phyloP scores from a whole-genome alignment of 2,329 filamentous ascomycete genomes.

The Sporothrix globosa region DNA sequence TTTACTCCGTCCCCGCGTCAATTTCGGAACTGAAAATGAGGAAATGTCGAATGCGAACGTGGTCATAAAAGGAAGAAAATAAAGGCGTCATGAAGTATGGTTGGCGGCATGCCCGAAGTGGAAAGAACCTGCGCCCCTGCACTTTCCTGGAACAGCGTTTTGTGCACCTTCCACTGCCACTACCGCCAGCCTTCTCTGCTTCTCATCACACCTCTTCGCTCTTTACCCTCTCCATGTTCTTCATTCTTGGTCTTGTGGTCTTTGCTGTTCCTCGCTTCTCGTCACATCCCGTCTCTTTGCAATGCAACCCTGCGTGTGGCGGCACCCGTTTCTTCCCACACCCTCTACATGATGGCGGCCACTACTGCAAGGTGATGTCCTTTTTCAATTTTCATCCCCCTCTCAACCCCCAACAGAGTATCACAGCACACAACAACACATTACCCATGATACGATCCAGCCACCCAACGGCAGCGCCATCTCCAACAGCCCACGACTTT shows the following conservation, averaged over 20 bases:
- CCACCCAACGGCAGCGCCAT: slow-evolving; percentile 2
- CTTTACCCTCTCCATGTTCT: background rate
- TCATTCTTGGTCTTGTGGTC: background rate
- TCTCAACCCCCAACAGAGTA: background rate
- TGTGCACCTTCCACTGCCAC: slow-evolving; percentile 8
- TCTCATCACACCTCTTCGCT: background rate
- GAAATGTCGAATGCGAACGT: background rate
- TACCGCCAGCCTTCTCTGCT: slow-evolving; percentile 5
- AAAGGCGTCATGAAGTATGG: background rate
- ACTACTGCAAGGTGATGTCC: background rate
- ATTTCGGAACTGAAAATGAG: background rate
- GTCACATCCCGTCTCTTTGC: background rate
- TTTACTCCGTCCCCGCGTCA: background rate
- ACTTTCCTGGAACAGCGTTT: background rate
- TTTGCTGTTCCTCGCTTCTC: slow-evolving; percentile 4
- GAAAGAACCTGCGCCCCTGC: background rate
- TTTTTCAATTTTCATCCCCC: too few relatives aligned
- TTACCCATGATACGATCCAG: background rate
- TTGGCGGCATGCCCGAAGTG: slow-evolving; percentile 8
- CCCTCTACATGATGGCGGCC: background rate
- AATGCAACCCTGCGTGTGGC: slow-evolving; percentile 4
- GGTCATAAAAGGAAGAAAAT: background rate
- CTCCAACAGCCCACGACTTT: background rate
- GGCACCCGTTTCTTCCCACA: background rate
- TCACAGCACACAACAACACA: background rate